Evolutionary conservation across 148 eudicot genomes (phyloP).

Genomic region (Rhododendron molle): DNA sequence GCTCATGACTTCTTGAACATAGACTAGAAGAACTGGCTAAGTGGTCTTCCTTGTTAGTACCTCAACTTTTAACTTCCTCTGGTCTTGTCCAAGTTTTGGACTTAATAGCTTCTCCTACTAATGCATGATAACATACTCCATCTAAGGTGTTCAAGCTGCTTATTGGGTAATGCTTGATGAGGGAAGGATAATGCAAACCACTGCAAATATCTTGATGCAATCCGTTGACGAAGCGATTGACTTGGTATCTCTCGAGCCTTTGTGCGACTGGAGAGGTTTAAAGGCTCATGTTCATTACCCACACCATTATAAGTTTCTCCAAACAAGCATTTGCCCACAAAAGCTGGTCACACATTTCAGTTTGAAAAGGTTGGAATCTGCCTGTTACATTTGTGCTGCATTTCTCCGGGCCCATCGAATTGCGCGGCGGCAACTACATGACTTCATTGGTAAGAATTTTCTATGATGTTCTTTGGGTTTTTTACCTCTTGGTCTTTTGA

Average conservation of each 20-base stretch:
- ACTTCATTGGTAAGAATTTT: conserved; percentile 68
- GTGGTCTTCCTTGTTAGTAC: neutral
- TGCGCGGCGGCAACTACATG: conserved; percentile 73
- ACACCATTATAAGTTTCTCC: conserved; percentile 66
- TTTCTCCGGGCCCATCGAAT: conserved; percentile 86
- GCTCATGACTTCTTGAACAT: neutral
- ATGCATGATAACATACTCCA: neutral
- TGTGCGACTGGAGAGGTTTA: conserved; percentile 92
- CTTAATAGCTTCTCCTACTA: conserved; percentile 1
- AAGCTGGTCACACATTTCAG: conserved; percentile 76
- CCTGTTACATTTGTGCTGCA: conserved; percentile 87
- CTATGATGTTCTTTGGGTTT: neutral
- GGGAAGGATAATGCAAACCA: conserved; percentile 83
- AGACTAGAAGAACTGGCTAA: neutral
- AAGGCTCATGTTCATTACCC: conserved; percentile 72
- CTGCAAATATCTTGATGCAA: conserved; percentile 82
- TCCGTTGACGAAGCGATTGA: conserved; percentile 96
- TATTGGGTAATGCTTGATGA: conserved; percentile 99
- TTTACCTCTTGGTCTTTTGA: neutral
- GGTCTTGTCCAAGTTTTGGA: neutral
- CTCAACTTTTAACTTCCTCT: neutral
- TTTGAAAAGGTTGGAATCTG: conserved; percentile 79
- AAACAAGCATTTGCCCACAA: conserved; percentile 53
- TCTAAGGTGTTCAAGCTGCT: conserved; percentile 90
- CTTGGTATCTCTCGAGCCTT: conserved; percentile 48